Evolutionary conservation across 164 flowering plant genomes (phyloP), one percentile per base, ranked within the genome.

Genomic region (Berberis vulgaris): DNA sequence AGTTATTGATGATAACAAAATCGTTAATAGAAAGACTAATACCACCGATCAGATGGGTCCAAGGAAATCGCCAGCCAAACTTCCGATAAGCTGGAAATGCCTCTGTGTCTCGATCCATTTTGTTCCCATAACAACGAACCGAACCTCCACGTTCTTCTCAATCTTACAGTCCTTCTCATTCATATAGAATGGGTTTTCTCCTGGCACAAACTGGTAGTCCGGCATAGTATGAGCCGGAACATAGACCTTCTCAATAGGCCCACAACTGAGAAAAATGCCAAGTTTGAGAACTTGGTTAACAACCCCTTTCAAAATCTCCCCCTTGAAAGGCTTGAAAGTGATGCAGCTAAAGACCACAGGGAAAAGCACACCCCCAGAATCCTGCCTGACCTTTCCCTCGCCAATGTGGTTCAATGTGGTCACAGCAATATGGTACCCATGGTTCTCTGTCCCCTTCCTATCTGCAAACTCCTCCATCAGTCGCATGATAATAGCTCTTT

Each of bases 261-360:
- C 96, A 63, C 86, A 82, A 57, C 72, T 80, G 69, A 89, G 43
- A 72, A 92, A 78, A 6, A 84, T 87, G 2, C 96, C 96, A 43
- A 78, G 89, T 74, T 85, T 89, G 69, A 83, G 54, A 1, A 89
- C 73, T 66, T 63, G 78, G 81, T 79, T 77, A 1, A 83, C 89
- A 6, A 67, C 74, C 4, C 88, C 98, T 43, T 78, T 76, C 49
- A 87, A 41, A 6, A 89, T 61, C 73, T 91, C 97, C 45, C 90
- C 97, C 46, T 60, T 68, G 71, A 86, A 77, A 5, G 86, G 71
- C 69, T 83, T 85, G 82, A 86, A 88, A 43, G 88, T 79, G 53
- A 85, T 53, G 59, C 88, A 84, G 57, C 68, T 84, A 71, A 83
- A 89, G 2, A 69, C 75, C 0, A 87, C 87, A 41, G 95, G 93